These are phyloP conservation scores for Henckelia pumila DNA, from an alignment of 257 asterid species.

Conservation along the genomic window DNA sequence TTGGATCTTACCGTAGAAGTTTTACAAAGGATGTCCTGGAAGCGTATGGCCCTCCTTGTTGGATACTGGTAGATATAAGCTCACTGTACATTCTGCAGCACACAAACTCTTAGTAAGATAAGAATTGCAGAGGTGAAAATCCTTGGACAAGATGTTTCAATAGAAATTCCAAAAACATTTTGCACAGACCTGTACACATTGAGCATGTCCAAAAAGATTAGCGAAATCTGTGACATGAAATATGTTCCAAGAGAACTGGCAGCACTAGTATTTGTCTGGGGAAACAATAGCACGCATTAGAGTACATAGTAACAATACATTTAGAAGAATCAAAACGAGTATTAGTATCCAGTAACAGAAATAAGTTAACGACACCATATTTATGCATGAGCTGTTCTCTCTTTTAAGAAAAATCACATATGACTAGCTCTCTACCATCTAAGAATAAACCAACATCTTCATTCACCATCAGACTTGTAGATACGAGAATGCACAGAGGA, in stretches of 20 bases:
- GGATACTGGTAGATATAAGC: slow-evolving; percentile 82
- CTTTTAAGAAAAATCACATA: not conserved
- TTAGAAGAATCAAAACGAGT: not conserved
- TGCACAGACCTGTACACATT: slow-evolving; percentile 82
- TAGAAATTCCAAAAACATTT: slow-evolving; percentile 7
- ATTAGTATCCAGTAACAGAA: no score
- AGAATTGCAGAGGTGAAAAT: not conserved
- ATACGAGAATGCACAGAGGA: slow-evolving; percentile 2
- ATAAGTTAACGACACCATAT: not conserved
- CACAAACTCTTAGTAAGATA: slow-evolving; percentile 23
- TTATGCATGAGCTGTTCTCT: not conserved
- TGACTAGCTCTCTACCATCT: not conserved
- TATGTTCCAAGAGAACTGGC: slow-evolving; percentile 87
- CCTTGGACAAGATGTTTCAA: not conserved
- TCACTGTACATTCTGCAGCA: slow-evolving; percentile 95
- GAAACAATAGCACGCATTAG: slow-evolving; percentile 22
- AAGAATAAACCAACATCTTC: not conserved
- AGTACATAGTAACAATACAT: slow-evolving; percentile 8
- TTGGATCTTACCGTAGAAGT: slow-evolving; percentile 71
- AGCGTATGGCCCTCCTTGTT: slow-evolving; percentile 98
- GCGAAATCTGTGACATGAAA: slow-evolving; percentile 81
- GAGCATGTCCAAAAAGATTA: slow-evolving; percentile 91
- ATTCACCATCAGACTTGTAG: not conserved
- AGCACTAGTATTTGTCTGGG: slow-evolving; percentile 93
- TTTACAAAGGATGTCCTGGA: slow-evolving; percentile 82